These are phyloP conservation scores for Phytophthora gonapodyides DNA, from an alignment of 352 stramenopile species.

Conservation along the genomic window DNA sequence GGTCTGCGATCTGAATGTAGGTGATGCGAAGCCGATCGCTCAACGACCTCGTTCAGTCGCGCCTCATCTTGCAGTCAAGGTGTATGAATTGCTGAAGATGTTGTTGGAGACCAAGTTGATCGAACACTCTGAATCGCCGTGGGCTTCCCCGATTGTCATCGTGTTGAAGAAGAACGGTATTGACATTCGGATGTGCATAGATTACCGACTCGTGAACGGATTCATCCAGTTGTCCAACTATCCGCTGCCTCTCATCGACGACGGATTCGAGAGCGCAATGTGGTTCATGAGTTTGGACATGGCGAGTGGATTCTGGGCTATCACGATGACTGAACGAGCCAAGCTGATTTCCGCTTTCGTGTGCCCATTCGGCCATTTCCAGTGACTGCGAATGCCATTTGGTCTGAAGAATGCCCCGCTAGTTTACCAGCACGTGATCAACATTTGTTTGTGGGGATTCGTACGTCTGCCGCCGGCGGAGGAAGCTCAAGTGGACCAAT, in stretches of 20 bases:
- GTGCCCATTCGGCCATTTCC: no score
- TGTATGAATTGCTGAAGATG: neutral
- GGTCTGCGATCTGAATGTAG: neutral
- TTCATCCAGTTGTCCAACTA: constrained; percentile 21
- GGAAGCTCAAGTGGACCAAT: neutral
- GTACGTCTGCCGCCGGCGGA: no score
- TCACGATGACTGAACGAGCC: neutral
- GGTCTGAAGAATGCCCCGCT: no score
- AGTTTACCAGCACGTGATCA: no score
- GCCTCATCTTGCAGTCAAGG: neutral
- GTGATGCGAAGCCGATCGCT: neutral
- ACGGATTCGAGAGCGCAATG: constrained; percentile 11
- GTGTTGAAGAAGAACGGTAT: neutral
- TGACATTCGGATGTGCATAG: constrained; percentile 18
- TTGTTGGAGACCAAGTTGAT: neutral
- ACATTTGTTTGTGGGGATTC: no score
- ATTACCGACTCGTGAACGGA: constrained; percentile 17
- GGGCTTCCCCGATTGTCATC: neutral
- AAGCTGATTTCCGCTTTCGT: no score
- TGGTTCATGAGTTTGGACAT: constrained; percentile 13
- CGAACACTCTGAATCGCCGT: neutral
- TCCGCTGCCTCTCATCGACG: constrained; percentile 26
- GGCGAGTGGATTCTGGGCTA: constrained; percentile 1
- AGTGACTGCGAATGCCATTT: neutral
- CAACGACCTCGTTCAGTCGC: neutral